phyloP scores from a whole-genome alignment of 2,329 filamentous ascomycete species.

The Pseudogymnoascus sp. region DNA sequence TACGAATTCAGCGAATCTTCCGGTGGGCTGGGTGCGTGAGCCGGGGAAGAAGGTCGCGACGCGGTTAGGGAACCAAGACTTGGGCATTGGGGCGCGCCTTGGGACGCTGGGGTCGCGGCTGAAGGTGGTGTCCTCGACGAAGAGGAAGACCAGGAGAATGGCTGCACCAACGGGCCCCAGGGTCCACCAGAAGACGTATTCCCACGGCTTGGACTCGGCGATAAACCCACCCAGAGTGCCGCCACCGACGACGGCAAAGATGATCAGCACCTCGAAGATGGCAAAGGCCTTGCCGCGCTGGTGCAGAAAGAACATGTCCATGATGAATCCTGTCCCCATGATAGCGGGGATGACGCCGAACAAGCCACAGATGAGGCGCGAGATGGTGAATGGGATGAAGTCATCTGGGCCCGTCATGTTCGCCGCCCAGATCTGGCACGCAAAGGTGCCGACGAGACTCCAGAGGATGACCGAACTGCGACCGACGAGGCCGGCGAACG shows the following conservation, averaged over 20 bases:
- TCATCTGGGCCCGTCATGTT: conserved; percentile 24
- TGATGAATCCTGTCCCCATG: conserved; percentile 33
- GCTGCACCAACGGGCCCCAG: not conserved
- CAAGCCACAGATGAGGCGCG: conserved; percentile 31
- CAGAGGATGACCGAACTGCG: conserved; percentile 20
- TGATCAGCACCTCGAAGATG: conserved; percentile 27
- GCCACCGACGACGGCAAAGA: conserved; percentile 28
- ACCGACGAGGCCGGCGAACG: conserved; percentile 17
- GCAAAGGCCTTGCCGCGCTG: conserved; percentile 34
- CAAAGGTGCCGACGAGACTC: conserved; percentile 17
- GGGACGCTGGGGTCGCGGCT: not conserved
- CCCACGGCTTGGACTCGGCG: conserved; percentile 28
- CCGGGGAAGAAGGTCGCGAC: conserved; percentile 4
- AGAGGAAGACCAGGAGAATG: not conserved
- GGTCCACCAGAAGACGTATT: conserved; percentile 36
- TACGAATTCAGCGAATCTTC: conserved; percentile 1
- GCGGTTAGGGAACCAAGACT: conserved; percentile 1
- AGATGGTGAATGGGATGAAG: conserved; percentile 31
- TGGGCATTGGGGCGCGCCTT: not conserved
- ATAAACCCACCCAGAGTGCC: conserved; percentile 35
- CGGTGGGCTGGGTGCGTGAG: not conserved
- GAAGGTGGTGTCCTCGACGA: conserved; percentile 9
- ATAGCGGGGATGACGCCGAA: conserved; percentile 33
- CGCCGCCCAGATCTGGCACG: conserved; percentile 22
- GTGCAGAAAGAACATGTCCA: conserved; percentile 36